Evolutionary conservation across 2,329 filamentous ascomycete genomes (phyloP).

Genomic region (Aspergillus ochraceoroseus): DNA sequence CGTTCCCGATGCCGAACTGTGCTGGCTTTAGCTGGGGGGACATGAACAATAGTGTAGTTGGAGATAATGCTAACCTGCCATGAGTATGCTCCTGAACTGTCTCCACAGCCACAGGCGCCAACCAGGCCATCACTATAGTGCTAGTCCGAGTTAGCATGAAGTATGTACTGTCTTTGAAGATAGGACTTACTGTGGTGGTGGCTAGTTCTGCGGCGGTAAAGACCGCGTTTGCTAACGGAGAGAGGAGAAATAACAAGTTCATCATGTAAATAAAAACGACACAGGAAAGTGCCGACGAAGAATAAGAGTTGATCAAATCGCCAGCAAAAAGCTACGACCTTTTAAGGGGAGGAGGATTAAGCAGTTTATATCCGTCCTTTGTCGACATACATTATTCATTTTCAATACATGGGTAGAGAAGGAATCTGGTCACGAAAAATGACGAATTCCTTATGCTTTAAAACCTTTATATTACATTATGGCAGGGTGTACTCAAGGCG

Average conservation of each 20-base stretch:
- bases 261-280: background rate
- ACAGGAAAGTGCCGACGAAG: no score
- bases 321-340: no score
- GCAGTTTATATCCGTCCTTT: no score
- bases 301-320: no score
- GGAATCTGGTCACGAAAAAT: no score
- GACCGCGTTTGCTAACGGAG: background rate
- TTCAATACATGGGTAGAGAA: no score
- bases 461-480: no score
- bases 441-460: no score
- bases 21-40: background rate
- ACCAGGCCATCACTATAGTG: slow-evolving; percentile 12
- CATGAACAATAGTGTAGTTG: background rate
- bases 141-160: background rate
- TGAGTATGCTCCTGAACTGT: slow-evolving; percentile 4
- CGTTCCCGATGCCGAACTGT: slow-evolving; percentile 1
- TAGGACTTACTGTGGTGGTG: slow-evolving; percentile 8
- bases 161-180: background rate
- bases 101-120: slow-evolving; percentile 13
- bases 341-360: no score
- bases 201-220: slow-evolving; percentile 1
- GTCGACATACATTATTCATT: no score
- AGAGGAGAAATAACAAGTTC: background rate
- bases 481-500: no score
- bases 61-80: slow-evolving; percentile 1